These are phyloP conservation scores for Colletotrichum sp. DNA, from an alignment of 2,329 filamentous ascomycete genomes.

Conservation along the genomic window DNA sequence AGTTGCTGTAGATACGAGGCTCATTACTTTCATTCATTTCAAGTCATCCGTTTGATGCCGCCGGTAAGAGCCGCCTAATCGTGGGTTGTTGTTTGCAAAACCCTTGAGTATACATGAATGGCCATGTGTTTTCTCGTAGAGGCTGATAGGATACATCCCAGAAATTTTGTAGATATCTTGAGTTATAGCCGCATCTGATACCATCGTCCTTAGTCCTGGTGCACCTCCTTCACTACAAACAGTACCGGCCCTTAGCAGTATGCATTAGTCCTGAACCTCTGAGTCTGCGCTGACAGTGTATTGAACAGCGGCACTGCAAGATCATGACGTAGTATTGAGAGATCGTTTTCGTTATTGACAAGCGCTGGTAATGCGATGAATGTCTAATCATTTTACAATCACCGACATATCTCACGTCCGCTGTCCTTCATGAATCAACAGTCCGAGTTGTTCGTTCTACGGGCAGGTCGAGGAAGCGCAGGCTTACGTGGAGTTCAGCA, in stretches of 20 bases:
- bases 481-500: background rate
- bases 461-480: background rate
- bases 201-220: background rate
- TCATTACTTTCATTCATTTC: background rate
- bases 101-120: background rate
- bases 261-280: background rate
- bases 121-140: background rate
- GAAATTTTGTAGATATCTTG: background rate
- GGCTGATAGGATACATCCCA: background rate
- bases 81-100: background rate
- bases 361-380: background rate
- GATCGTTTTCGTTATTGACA: background rate
- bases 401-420: background rate
- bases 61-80: background rate
- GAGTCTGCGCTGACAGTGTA: background rate
- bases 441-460: background rate
- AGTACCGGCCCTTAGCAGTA: background rate
- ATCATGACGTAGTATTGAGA: background rate
- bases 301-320: background rate
- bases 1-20: background rate
- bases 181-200: background rate
- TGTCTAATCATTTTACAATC: background rate
- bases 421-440: background rate
- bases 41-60: background rate
- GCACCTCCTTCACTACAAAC: background rate